Evolutionary conservation across 768 basidiomycete species (phyloP), one percentile per base, ranked within the genome.

Genomic region (Termitomyces sp.): DNA sequence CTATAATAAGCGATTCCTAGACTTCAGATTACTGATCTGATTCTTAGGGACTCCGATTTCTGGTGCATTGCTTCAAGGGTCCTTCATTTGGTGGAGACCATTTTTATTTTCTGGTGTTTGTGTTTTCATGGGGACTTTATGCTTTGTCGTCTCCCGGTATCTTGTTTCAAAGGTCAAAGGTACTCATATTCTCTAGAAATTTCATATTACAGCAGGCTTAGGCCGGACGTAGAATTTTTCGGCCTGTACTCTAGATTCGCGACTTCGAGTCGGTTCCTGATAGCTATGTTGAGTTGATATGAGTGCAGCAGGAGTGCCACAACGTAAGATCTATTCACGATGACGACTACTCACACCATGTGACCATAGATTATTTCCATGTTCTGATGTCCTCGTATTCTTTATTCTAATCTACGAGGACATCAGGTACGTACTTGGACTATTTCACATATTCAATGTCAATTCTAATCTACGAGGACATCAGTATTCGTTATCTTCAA

Each of bases 51-150:
- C 77, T 1, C 84, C 84, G 0, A 80, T 85, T 63, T 74, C 77
- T 25, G 84, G 84, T 7, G 81, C 81, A 12, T 68, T 86, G 14
- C 71, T 86, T 6, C 82, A 80, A 17, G 55, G 57, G 5, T 49
- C 57, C 10, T 68, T 58, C 43, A 53, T 68, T n/a, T 68, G 67
- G 67, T 68, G 67, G 67, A 59, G 60, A 40, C 67, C 66, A 12
- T 60, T 67, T 31, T 11, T 68, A 25, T 67, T 65, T 29, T 61
- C 70, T 17, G 70, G 72, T 9, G 25, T 63, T 20, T 61, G 59
- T 40, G 62, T 66, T 34, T 59, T 51, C 12, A 11, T 40, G 9
- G 65, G 62, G 38, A 57, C 62, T 2, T 14, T 67, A 4, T 67
- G 63, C 36, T 66, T 69, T 55, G 62, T 62, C 10, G 45, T 70